A percentile compares a stretch with the other conserved stretches of the same genome.
These are phyloP conservation scores for Arxiozyma heterogenica DNA, from an alignment of 1,139 yeast genomes.

Conservation along the genomic window DNA sequence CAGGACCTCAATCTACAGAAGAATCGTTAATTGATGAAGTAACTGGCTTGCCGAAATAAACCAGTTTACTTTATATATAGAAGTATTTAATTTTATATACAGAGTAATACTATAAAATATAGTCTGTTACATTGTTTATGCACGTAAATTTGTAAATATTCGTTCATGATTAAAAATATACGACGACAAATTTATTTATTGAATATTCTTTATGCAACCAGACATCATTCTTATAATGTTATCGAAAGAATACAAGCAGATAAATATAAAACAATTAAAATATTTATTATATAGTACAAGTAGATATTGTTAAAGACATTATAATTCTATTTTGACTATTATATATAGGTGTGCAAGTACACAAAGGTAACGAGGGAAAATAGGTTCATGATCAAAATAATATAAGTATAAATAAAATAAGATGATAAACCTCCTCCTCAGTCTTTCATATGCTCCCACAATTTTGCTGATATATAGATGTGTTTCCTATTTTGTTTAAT, in stretches of 20 bases:
- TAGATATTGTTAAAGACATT: too few species aligned
- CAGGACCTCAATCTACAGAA: constrained; percentile 61
- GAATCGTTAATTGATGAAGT: constrained; percentile 44
- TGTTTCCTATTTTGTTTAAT: neutral
- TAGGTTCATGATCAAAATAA: neutral
- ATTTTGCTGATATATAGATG: neutral
- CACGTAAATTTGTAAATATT: neutral
- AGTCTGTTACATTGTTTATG: neutral
- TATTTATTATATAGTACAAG: neutral
- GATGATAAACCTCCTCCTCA: neutral
- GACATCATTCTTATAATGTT: too few species aligned
- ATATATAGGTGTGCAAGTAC: neutral
- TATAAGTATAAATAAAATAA: too few species aligned
- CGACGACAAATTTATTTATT: too few species aligned
- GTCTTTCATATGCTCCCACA: neutral
- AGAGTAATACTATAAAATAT: neutral
- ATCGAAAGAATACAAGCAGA: neutral
- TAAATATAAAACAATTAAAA: too few species aligned
- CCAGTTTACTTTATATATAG: too few species aligned
- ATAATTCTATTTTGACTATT: too few species aligned
- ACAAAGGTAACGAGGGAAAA: neutral
- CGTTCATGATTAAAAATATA: neutral
- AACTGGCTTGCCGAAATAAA: constrained; percentile 39
- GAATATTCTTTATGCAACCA: too few species aligned
- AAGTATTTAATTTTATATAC: neutral